phyloP scores from a whole-genome alignment of 2,329 filamentous ascomycete species.

The Talaromyces sp. region DNA sequence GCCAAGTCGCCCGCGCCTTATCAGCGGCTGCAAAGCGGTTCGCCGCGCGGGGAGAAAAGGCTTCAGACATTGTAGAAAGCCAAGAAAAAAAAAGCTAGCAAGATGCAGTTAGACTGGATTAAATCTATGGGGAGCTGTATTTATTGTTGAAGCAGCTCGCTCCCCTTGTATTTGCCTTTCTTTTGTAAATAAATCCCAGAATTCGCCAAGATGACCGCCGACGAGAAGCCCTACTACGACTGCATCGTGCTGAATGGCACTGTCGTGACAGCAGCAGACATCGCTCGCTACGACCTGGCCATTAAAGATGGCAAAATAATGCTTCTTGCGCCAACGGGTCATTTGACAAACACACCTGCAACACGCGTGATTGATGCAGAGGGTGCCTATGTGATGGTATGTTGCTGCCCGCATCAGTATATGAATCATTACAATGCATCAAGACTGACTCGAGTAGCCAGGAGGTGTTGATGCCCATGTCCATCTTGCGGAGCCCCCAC shows the following conservation, averaged over 20 bases:
- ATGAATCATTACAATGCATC: neutral
- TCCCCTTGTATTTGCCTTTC: neutral
- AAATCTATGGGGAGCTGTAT: neutral
- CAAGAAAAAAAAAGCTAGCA: neutral
- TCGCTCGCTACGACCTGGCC: conserved; percentile 38
- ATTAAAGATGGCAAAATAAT: conserved; percentile 41
- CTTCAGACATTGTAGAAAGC: neutral
- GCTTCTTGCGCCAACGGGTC: conserved; percentile 34
- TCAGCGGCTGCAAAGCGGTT: neutral
- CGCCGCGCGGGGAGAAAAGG: neutral
- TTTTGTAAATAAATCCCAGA: neutral
- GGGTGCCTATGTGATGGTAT: conserved; percentile 39
- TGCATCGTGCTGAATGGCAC: conserved; percentile 41
- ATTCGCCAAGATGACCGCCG: neutral
- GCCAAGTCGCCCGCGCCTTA: neutral
- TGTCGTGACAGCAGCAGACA: conserved; percentile 40
- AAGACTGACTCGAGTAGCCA: conserved; percentile 15
- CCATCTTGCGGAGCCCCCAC: conserved; percentile 40
- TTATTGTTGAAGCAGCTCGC: neutral
- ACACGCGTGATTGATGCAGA: conserved; percentile 37
- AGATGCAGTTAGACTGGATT: neutral
- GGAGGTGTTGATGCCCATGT: conserved; percentile 48
- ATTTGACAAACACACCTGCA: conserved; percentile 23
- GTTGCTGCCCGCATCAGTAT: neutral
- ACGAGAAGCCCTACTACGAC: conserved; percentile 23